Base-by-base conservation (phyloP, 352 stramenopile species). In the Phytophthora capsici region DNA sequence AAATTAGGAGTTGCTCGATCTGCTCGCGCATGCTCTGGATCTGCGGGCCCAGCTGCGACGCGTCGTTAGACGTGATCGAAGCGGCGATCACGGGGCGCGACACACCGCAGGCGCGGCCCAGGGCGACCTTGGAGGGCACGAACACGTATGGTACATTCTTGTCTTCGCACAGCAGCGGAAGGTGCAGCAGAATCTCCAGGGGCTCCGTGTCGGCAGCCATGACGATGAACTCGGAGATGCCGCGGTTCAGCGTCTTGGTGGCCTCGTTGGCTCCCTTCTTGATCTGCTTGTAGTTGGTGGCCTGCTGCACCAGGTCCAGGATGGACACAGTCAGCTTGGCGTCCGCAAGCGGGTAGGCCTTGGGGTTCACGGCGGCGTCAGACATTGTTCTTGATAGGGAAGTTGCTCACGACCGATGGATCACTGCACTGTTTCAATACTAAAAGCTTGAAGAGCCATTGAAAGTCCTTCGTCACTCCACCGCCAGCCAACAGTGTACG, bases 251-350 rank as follows among this genome's bases (percentile, higher is more conserved):
- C 19, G 98, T 99, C 87, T 99, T 99, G 72, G 98, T 99, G 67
- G 98, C 98, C 73, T 99, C 98, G 86, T 99, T 99, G 56, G 98
- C 98, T 52, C 98, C 98, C 88, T 99, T 99, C 85, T 99, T 99
- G 69, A 99, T 98, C 84, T 99, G 98, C 91, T 99, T 99, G 94
- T 99, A 99, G 84, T 99, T 99, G 68, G 94, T 97, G 38, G 97
- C 97, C 77, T 99, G 98, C 82, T 99, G 97, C 48, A 99, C 93
- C 55, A 99, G 84, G 79, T 99, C 98, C 54, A 99, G 88, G 68
- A 99, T 98, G 56, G 91, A 98, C 56, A 99, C 96, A 16, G 98
- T 99, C 47, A 99, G 88, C 73, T 99, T 98, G 51, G 97, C 95
- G 76, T 99, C 97, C 41, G 97, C 96, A 36, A 99, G 88, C 59